These are phyloP conservation scores for Cercophora sp. DNA, from an alignment of 495 filamentous ascomycete species.

Conservation along the genomic window DNA sequence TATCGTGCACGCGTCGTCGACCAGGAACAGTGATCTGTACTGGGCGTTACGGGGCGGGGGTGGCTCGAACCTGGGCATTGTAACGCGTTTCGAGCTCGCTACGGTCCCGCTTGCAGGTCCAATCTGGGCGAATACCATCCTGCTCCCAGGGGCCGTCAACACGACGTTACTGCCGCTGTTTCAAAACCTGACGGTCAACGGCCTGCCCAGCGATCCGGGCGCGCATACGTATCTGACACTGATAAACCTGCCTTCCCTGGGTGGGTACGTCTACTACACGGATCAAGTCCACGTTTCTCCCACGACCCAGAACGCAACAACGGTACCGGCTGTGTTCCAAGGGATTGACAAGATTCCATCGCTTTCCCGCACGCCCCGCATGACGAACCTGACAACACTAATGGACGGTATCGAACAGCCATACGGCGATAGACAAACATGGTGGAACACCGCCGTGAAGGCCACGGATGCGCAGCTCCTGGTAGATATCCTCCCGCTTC, in stretches of 20 bases:
- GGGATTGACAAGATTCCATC: slow-evolving; percentile 6
- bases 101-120: slow-evolving; percentile 21
- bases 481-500: slow-evolving; percentile 17
- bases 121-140: slow-evolving; percentile 20
- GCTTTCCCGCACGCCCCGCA: slow-evolving; percentile 3
- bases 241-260: slow-evolving; percentile 6
- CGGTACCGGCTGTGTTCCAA: slow-evolving; percentile 15
- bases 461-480: slow-evolving; percentile 16
- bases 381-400: slow-evolving; percentile 16
- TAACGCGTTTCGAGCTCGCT: slow-evolving; percentile 37
- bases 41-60: slow-evolving; percentile 58
- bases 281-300: slow-evolving; percentile 22
- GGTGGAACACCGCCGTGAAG: slow-evolving; percentile 15
- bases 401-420: slow-evolving; percentile 11
- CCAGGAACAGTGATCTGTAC: slow-evolving; percentile 46
- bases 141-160: slow-evolving; percentile 19
- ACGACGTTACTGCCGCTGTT: slow-evolving; percentile 20
- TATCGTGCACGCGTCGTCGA: slow-evolving; percentile 41
- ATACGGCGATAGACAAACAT: slow-evolving; percentile 15
- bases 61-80: slow-evolving; percentile 55
- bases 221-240: slow-evolving; percentile 25
- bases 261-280: slow-evolving; percentile 12
- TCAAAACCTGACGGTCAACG: slow-evolving; percentile 22
- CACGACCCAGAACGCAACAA: background rate
- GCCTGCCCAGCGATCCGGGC: slow-evolving; percentile 13